These are phyloP conservation scores for Fomitopsis serialis DNA, from an alignment of 768 basidiomycete species.

Conservation along the genomic window DNA sequence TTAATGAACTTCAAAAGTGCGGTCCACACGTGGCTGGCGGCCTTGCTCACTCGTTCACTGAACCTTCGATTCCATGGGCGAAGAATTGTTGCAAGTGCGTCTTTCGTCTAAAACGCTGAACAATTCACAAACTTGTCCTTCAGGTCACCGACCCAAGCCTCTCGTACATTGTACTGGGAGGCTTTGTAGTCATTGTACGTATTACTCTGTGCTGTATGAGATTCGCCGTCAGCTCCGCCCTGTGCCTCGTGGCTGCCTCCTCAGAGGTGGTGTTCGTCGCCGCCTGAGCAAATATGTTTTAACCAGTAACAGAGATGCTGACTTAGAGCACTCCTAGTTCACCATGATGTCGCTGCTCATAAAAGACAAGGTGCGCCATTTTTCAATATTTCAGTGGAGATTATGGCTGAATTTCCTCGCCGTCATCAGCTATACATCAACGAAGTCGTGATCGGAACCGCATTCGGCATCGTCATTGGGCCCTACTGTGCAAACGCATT, in stretches of 20 bases:
- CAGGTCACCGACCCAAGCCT: conserved; percentile 50
- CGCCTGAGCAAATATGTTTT: too few relatives aligned
- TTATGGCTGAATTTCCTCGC: not conserved
- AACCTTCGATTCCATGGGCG: too few relatives aligned
- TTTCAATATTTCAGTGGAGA: not conserved
- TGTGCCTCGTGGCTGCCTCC: too few relatives aligned
- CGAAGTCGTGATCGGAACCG: conserved; percentile 89
- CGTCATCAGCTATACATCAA: conserved; percentile 72
- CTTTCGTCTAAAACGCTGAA: conserved; percentile 5
- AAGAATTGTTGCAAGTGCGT: conserved; percentile 24
- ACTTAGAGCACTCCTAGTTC: conserved; percentile 43
- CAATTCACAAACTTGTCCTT: conserved; percentile 22
- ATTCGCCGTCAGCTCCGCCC: too few relatives aligned
- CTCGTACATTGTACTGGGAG: conserved; percentile 61
- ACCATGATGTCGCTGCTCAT: conserved; percentile 79
- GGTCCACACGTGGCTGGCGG: too few relatives aligned
- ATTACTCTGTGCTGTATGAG: too few relatives aligned
- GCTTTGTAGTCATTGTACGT: conserved; percentile 43
- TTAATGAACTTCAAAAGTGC: too few relatives aligned
- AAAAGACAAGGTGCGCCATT: conserved; percentile 61
- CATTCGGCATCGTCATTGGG: conserved; percentile 59
- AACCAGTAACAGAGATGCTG: not conserved
- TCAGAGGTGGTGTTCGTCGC: too few relatives aligned
- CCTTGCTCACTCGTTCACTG: too few relatives aligned
- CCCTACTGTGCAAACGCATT: conserved; percentile 70